These are phyloP conservation scores for Cucumis cinereus DNA, from an alignment of 306 rosid species.

Conservation along the genomic window DNA sequence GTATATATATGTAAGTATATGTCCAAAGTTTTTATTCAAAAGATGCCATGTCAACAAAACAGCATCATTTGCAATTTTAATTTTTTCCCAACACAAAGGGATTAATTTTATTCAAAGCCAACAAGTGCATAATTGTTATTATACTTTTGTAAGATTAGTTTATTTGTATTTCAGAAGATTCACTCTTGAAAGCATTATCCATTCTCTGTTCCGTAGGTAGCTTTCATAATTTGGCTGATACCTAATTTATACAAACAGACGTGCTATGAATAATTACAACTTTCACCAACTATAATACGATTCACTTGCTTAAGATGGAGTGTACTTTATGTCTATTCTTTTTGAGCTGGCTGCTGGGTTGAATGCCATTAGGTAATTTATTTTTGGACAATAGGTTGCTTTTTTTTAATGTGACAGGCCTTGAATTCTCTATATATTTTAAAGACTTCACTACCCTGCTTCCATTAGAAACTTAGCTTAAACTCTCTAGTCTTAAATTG, in stretches of 20 bases:
- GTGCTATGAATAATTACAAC: not conserved
- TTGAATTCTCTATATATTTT: slow-evolving; percentile 8
- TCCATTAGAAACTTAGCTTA: not conserved
- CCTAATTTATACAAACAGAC: not conserved
- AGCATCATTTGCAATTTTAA: not conserved
- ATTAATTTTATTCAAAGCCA: not conserved
- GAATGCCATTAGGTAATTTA: not conserved
- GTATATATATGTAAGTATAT: not conserved
- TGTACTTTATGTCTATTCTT: slow-evolving; percentile 1
- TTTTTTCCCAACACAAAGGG: not conserved
- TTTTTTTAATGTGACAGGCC: not conserved
- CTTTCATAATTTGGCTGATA: not conserved
- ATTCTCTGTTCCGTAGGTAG: not conserved
- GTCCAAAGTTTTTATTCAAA: not conserved
- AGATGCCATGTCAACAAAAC: slow-evolving; percentile 1
- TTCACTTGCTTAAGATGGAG: slow-evolving; percentile 1
- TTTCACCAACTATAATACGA: not conserved
- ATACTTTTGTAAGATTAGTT: not conserved
- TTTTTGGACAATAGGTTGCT: not conserved
- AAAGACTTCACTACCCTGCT: not conserved
- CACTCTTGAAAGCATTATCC: not conserved
- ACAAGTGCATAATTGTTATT: not conserved
- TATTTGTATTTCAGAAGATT: not conserved
- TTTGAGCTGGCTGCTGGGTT: not conserved
- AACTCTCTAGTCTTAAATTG: not conserved